Conservation (phyloP, 129 eudicot genomes). For the Artemisia annua region DNA sequence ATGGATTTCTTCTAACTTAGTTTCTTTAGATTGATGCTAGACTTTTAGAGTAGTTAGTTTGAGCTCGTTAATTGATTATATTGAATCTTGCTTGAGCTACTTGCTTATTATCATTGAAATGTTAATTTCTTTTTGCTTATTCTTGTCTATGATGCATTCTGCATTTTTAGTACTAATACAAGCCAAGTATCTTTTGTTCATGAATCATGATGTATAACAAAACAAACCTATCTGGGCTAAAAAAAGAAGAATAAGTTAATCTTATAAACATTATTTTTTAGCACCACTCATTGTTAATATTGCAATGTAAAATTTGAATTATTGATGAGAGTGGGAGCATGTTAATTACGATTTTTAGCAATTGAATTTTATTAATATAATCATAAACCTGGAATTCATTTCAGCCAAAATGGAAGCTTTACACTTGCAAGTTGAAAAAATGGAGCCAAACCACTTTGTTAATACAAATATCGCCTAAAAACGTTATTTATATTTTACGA, state of each 20-base stretch:
- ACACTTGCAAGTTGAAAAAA: no score
- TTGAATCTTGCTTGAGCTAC: constrained; percentile 17
- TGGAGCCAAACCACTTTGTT: no score
- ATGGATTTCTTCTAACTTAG: constrained; percentile 24
- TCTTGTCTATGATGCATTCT: background rate
- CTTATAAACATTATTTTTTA: background rate
- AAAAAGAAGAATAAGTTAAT: background rate
- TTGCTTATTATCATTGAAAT: constrained; percentile 3
- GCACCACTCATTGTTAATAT: constrained; percentile 1
- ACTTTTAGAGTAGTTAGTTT: constrained; percentile 17
- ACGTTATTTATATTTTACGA: no score
- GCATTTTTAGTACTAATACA: background rate
- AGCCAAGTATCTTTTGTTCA: no score
- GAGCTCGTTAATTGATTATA: constrained; percentile 18
- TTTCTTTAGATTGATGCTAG: constrained; percentile 19
- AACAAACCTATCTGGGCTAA: no score
- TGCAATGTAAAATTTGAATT: constrained; percentile 10
- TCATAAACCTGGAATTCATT: no score
- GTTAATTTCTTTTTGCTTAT: background rate
- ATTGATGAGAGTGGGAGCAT: constrained; percentile 21
- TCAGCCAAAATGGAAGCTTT: no score
- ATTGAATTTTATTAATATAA: no score
- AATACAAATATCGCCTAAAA: no score
- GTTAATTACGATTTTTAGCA: background rate
- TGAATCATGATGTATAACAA: no score